Conservation (phyloP, 441 rosid species). For the Mallotus japonicus region DNA sequence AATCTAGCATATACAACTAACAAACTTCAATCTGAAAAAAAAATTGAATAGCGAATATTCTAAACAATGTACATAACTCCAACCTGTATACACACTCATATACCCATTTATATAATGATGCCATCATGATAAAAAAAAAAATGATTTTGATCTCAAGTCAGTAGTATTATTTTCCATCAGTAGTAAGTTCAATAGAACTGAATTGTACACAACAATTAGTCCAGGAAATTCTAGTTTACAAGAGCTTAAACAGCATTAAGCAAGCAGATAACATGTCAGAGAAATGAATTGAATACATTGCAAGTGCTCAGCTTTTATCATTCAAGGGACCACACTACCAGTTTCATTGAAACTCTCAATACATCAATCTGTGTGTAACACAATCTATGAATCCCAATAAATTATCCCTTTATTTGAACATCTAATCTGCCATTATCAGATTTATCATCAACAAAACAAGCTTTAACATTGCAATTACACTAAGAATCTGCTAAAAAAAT, state of each 20-base stretch:
- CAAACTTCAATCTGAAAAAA: constrained; percentile 8
- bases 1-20: background rate
- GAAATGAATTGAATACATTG: constrained; percentile 1
- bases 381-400: background rate
- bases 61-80: no score
- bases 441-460: background rate
- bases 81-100: no score
- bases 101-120: no score
- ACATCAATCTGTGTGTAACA: background rate
- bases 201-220: background rate
- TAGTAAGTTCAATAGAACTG: background rate
- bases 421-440: background rate
- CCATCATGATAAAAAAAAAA: no score
- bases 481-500: background rate
- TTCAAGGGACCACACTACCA: constrained; percentile 20
- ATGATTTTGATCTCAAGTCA: no score
- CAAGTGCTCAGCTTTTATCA: background rate
- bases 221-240: background rate
- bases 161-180: background rate
- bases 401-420: no score
- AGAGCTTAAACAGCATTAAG: background rate
- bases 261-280: background rate
- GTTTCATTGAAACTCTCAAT: constrained; percentile 23
- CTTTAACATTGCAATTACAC: background rate
- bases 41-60: background rate